Percentiles rank a stretch among this genome's conserved stretches.
These are phyloP conservation scores for Apiospora pterosperma DNA, from an alignment of 2,329 filamentous ascomycete species.

Conservation along the genomic window DNA sequence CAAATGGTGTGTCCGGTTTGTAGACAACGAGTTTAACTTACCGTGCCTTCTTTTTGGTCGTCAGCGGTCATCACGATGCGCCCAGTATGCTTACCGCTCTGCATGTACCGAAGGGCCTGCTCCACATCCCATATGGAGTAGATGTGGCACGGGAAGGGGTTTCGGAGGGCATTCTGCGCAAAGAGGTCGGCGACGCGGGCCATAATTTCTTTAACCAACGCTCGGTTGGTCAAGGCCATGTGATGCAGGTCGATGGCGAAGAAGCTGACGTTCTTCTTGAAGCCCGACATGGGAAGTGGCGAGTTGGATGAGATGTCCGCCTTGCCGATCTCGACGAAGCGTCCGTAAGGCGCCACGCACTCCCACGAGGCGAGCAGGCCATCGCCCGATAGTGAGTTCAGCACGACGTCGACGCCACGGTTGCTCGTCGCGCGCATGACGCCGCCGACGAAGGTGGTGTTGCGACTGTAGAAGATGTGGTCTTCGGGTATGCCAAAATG, in stretches of 20 bases:
- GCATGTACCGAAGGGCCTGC: constrained; percentile 20
- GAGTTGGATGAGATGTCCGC: background rate
- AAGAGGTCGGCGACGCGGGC: background rate
- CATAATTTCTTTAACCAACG: background rate
- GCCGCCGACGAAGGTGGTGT: constrained; percentile 1
- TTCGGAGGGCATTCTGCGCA: constrained; percentile 6
- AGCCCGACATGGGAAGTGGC: background rate
- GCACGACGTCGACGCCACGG: constrained; percentile 6
- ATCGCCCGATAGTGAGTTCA: constrained; percentile 24
- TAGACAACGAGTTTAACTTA: too few species aligned
- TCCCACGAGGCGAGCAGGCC: constrained; percentile 26
- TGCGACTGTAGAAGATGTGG: constrained; percentile 6
- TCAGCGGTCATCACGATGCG: background rate
- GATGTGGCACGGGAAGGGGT: constrained; percentile 17
- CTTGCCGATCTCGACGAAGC: constrained; percentile 25
- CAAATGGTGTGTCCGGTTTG: too few species aligned
- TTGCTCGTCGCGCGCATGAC: background rate
- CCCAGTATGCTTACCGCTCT: constrained; percentile 7
- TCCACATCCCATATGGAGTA: constrained; percentile 18
- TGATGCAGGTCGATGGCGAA: background rate
- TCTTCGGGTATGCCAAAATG: constrained; percentile 13
- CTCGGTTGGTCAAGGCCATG: background rate
- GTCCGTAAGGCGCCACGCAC: constrained; percentile 26
- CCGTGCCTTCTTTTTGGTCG: background rate
- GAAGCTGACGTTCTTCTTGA: background rate